phyloP scores from a whole-genome alignment of 2,329 filamentous ascomycete genomes.

The Clarireedia homoeocarpa region DNA sequence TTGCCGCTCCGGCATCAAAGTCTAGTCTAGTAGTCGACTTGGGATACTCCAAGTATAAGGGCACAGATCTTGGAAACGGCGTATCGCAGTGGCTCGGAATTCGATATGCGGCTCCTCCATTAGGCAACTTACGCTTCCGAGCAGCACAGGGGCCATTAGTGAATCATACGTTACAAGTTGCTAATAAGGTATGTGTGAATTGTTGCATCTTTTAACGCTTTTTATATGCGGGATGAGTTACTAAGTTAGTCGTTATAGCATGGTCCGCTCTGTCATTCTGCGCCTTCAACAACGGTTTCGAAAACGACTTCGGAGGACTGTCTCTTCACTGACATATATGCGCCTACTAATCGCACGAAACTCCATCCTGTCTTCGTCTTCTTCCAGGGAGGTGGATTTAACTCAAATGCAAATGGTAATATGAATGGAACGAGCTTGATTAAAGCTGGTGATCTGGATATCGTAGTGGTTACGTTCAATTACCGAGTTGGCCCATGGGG shows the following conservation, averaged over 20 bases:
- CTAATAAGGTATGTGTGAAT: slow-evolving; percentile 20
- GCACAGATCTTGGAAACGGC: slow-evolving; percentile 44
- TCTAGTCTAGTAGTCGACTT: slow-evolving; percentile 41
- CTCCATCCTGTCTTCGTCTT: slow-evolving; percentile 51
- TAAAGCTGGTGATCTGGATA: slow-evolving; percentile 46
- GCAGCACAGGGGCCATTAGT: slow-evolving; percentile 55
- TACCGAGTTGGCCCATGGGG: slow-evolving; percentile 70
- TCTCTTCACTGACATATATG: slow-evolving; percentile 58
- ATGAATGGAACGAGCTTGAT: slow-evolving; percentile 56
- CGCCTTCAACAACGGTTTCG: slow-evolving; percentile 18
- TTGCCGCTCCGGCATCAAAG: background rate
- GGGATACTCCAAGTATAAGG: slow-evolving; percentile 59
- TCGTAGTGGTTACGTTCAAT: slow-evolving; percentile 66
- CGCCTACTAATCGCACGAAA: slow-evolving; percentile 44
- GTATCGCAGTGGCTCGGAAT: slow-evolving; percentile 68
- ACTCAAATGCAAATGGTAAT: slow-evolving; percentile 39
- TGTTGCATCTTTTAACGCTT: background rate
- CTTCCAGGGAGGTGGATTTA: slow-evolving; percentile 56
- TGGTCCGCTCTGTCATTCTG: slow-evolving; percentile 20
- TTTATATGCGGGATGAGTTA: background rate
- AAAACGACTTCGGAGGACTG: slow-evolving; percentile 53
- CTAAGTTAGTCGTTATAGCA: slow-evolving; percentile 12
- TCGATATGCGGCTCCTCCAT: slow-evolving; percentile 62
- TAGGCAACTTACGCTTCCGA: slow-evolving; percentile 57
- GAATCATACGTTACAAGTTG: slow-evolving; percentile 17